Evolutionary conservation across 2,329 filamentous ascomycete genomes (phyloP), one percentile per base, ranked within the genome.

Genomic region (Elsinoe perseae): DNA sequence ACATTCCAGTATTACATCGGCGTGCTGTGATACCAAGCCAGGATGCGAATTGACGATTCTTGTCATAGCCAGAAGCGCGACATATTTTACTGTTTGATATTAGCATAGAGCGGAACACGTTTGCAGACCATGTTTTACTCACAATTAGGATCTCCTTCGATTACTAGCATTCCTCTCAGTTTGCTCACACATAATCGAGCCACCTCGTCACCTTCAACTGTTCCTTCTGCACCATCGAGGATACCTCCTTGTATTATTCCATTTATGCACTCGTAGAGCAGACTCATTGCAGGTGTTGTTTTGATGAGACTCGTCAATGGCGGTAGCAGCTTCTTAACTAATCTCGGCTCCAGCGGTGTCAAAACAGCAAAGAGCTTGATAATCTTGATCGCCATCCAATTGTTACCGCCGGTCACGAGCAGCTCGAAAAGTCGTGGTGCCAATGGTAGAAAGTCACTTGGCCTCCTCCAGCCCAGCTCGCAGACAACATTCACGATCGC

Each of bases 301-400:
- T 89, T 86, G 61, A 98, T 97, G 48, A 98, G 86, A 62, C 88
- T 89, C 0, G 90, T 95, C 59, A 98, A 75, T 14, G 93, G 93
- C 6, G 92, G 89, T 27, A 97, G 75, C 14, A 98, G 76, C 70
- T 98, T 98, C 68, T 87, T 89, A 52, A 95, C 87, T 7, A 98
- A 77, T 56, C 93, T 83, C 12, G 93, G 92, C 68, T 98, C 93
- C 28, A 97, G 74, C 0, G 93, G 93, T 2, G 91, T 97, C 59
- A 98, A 75, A 1, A 89, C 95, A 42, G 93, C 92, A 78, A 98
- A 98, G 61, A 98, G 80, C 73, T 98, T 98, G 70, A 98, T 97
- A 60, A 98, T 82, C 70, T 98, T 98, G 69, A 98, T 98, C 58
- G 91, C 91, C 92, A 98, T 97, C 93, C 93, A 98, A 71, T 98